Evolutionary conservation across 371 early-diverging fungal genomes (phyloP).

Genomic region (Mucor lusitanicus): DNA sequence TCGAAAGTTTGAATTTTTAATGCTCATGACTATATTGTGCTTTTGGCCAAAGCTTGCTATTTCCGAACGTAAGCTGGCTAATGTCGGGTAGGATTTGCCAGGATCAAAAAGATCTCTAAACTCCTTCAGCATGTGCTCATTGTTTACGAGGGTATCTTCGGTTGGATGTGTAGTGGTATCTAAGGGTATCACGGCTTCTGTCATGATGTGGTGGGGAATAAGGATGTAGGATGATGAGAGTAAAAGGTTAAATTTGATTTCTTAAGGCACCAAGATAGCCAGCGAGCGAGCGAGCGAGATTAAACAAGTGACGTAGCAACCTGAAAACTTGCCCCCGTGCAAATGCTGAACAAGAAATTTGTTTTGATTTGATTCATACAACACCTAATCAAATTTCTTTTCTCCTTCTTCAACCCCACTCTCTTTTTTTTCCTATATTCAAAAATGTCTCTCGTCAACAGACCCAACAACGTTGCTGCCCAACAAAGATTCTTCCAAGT

Average conservation of each 20-base stretch:
- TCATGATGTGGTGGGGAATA: background rate
- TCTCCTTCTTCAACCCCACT: slow-evolving; percentile 10
- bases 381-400: background rate
- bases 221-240: background rate
- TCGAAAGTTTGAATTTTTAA: slow-evolving; percentile 14
- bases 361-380: background rate
- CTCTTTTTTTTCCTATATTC: slow-evolving; percentile 1
- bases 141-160: background rate
- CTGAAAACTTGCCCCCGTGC: background rate
- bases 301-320: slow-evolving; percentile 4
- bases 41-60: slow-evolving; percentile 4
- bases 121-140: background rate
- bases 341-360: background rate
- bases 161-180: background rate
- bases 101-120: background rate
- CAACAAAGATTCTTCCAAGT: slow-evolving; percentile 78
- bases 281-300: background rate
- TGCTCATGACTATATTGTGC: slow-evolving; percentile 12
- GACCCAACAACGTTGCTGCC: slow-evolving; percentile 64
- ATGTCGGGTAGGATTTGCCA: background rate
- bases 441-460: slow-evolving; percentile 60
- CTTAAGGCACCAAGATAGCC: background rate
- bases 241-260: background rate
- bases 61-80: background rate
- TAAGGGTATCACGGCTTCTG: background rate